Evolutionary conservation across 352 stramenopile species (phyloP).

Genomic region (Globisporangium apiculatum): DNA sequence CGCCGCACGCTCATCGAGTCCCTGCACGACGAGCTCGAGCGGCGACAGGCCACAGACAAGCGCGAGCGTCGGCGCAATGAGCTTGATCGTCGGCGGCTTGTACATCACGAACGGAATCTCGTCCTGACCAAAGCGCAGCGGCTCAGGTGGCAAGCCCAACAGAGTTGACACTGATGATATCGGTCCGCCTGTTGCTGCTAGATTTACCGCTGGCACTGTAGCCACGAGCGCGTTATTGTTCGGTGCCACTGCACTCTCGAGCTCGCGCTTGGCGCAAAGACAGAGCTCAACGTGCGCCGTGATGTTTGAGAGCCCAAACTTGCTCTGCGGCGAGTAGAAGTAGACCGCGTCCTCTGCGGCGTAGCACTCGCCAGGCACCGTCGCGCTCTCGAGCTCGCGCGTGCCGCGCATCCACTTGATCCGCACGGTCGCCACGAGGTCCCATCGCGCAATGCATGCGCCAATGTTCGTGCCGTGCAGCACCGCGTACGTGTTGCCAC

Average conservation of each 20-base stretch:
- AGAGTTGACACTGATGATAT: not conserved
- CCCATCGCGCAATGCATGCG: slow-evolving; percentile 24
- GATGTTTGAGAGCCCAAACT: slow-evolving; percentile 67
- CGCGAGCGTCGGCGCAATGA: slow-evolving; percentile 25
- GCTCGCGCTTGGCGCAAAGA: slow-evolving; percentile 12
- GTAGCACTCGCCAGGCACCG: slow-evolving; percentile 53
- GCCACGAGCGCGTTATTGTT: not conserved
- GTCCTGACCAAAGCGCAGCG: slow-evolving; percentile 40
- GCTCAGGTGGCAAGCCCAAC: not conserved
- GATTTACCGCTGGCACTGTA: not conserved
- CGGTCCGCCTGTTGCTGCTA: not conserved
- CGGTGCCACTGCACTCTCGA: slow-evolving; percentile 1
- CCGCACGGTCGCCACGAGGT: slow-evolving; percentile 27
- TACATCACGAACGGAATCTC: slow-evolving; percentile 71
- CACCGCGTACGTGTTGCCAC: slow-evolving; percentile 62
- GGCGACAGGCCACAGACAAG: slow-evolving; percentile 41
- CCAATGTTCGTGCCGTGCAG: slow-evolving; percentile 58
- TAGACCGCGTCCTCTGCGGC: slow-evolving; percentile 54
- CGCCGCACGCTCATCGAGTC: slow-evolving; percentile 48
- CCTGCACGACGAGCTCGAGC: slow-evolving; percentile 51
- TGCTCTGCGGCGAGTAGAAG: slow-evolving; percentile 73
- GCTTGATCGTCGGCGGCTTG: slow-evolving; percentile 49
- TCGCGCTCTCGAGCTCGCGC: slow-evolving; percentile 53
- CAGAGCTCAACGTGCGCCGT: slow-evolving; percentile 46
- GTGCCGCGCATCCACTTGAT: slow-evolving; percentile 51